Conservation (phyloP, 768 basidiomycete species). For the Calvatia gigantea region DNA sequence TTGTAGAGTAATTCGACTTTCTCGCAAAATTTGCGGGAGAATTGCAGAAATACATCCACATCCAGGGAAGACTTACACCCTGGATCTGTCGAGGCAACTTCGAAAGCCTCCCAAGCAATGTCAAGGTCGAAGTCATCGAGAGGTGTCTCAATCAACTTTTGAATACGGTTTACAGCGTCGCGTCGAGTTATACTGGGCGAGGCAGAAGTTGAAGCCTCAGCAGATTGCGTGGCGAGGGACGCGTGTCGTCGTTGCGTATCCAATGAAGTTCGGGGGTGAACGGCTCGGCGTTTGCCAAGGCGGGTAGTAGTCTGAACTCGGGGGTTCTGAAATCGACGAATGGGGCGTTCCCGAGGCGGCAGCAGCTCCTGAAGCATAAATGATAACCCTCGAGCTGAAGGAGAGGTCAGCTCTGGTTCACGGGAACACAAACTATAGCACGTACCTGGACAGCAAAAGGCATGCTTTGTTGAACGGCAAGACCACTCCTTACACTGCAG, state of each 20-base stretch:
- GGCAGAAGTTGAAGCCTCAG: slow-evolving; percentile 1
- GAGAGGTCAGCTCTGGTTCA: slow-evolving; percentile 15
- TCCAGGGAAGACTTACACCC: not conserved
- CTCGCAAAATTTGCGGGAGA: slow-evolving; percentile 20
- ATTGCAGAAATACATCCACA: slow-evolving; percentile 14
- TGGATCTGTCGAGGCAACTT: slow-evolving; percentile 20
- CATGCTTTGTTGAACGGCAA: slow-evolving; percentile 40
- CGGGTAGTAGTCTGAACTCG: not conserved
- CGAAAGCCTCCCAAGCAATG: slow-evolving; percentile 35
- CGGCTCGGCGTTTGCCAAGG: slow-evolving; percentile 7
- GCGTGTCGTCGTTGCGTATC: slow-evolving; percentile 23
- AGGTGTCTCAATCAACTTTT: not conserved
- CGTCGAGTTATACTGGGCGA: not conserved
- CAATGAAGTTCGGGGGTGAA: slow-evolving; percentile 12
- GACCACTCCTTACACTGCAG: slow-evolving; percentile 43
- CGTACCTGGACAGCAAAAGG: slow-evolving; percentile 48
- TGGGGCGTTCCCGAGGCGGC: not conserved
- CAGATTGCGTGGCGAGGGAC: slow-evolving; percentile 17
- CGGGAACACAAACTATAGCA: slow-evolving; percentile 14
- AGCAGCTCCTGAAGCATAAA: slow-evolving; percentile 8
- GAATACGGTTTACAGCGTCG: not conserved
- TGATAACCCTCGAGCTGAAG: slow-evolving; percentile 8
- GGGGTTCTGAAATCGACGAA: not conserved
- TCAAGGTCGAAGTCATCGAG: slow-evolving; percentile 29
- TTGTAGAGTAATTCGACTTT: slow-evolving; percentile 18